Conservation (phyloP, 192 early-diverging fungal species). For the Linnemannia zychae region DNA sequence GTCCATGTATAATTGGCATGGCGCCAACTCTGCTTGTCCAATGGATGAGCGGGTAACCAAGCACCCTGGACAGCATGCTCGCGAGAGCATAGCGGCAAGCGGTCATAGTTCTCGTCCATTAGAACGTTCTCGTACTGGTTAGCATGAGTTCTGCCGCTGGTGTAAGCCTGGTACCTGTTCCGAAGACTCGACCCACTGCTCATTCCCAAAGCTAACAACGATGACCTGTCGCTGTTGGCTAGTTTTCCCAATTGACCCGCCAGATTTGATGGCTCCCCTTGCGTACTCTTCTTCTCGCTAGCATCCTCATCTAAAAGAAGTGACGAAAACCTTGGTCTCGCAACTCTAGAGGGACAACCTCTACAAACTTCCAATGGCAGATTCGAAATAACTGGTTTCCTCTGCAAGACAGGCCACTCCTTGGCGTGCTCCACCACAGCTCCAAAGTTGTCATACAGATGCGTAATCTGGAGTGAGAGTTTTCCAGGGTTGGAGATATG, state of each 20-base stretch:
- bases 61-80: constrained; percentile 29
- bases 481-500: constrained; percentile 51
- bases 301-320: background rate
- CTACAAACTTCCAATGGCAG: constrained; percentile 37
- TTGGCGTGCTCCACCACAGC: constrained; percentile 22
- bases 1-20: constrained; percentile 46
- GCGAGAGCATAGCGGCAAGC: constrained; percentile 31
- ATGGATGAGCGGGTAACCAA: constrained; percentile 44
- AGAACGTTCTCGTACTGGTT: background rate
- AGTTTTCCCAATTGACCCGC: background rate
- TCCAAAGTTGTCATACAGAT: constrained; percentile 43
- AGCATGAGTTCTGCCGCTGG: background rate
- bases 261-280: background rate
- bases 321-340: constrained; percentile 17
- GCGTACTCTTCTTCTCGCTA: background rate
- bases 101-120: background rate
- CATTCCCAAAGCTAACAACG: background rate
- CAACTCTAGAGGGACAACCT: constrained; percentile 24
- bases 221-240: background rate
- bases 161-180: constrained; percentile 1
- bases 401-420: constrained; percentile 23
- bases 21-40: constrained; percentile 39
- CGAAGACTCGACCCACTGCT: background rate
- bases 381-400: constrained; percentile 16
- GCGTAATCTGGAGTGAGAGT: constrained; percentile 34